Conservation (phyloP, 192 early-diverging fungal species). For the Coemansia asiatica region DNA sequence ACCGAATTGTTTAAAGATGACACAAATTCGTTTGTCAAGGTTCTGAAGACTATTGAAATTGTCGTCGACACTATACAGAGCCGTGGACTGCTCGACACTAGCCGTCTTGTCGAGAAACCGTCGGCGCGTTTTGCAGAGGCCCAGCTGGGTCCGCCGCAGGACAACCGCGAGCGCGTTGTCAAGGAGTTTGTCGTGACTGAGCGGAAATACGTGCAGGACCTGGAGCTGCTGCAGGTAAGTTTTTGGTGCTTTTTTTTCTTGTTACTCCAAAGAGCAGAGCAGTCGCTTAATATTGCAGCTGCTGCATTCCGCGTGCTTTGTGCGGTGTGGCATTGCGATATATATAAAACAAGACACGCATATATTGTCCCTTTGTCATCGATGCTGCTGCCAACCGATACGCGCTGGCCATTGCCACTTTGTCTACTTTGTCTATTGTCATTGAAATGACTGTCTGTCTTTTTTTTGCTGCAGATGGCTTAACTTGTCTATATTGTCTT, state of each 20-base stretch:
- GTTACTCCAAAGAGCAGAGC: neutral
- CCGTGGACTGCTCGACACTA: constrained; percentile 45
- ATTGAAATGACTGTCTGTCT: neutral
- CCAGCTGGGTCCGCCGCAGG: constrained; percentile 65
- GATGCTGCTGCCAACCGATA: neutral
- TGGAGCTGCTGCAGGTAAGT: constrained; percentile 77
- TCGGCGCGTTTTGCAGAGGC: constrained; percentile 55
- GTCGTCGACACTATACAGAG: constrained; percentile 77
- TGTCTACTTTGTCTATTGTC: constrained; percentile 35
- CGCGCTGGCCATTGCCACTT: constrained; percentile 3
- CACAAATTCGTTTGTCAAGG: constrained; percentile 96
- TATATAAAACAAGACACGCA: neutral
- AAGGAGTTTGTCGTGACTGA: constrained; percentile 92
- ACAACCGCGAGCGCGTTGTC: constrained; percentile 85
- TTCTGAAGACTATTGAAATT: constrained; percentile 79
- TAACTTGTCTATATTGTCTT: neutral
- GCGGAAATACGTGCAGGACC: constrained; percentile 83
- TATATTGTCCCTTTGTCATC: constrained; percentile 6
- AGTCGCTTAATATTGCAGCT: neutral
- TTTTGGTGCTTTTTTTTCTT: neutral
- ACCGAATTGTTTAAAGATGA: constrained; percentile 90
- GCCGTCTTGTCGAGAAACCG: constrained; percentile 40
- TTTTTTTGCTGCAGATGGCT: neutral
- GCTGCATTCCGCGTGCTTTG: neutral
- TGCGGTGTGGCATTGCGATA: neutral